phyloP scores from a whole-genome alignment of 176 grass and related monocot genomes.

The Paspalum notatum region DNA sequence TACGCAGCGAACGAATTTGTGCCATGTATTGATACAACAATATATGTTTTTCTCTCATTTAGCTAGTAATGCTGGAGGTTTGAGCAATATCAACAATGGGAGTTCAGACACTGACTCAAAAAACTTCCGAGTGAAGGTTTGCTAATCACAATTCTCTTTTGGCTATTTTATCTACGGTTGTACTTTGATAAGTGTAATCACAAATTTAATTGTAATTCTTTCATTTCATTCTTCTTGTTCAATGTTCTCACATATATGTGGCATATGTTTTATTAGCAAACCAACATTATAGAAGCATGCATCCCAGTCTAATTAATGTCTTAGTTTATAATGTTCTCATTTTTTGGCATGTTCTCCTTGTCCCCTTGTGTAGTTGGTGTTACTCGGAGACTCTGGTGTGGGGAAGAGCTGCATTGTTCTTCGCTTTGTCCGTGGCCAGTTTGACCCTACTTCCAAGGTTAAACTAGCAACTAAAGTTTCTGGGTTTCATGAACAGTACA shows the following conservation, averaged over 20 bases:
- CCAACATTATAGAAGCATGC: neutral
- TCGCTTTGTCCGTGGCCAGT: constrained; percentile 89
- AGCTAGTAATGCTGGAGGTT: constrained; percentile 59
- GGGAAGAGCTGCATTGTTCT: constrained; percentile 95
- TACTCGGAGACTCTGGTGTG: constrained; percentile 83
- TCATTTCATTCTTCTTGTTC: neutral
- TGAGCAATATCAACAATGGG: constrained; percentile 52
- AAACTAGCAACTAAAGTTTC: constrained; percentile 11
- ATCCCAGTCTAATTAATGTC: neutral
- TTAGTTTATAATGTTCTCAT: neutral
- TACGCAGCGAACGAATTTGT: neutral
- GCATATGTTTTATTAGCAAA: neutral
- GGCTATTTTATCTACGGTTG: neutral
- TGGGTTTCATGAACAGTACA: neutral
- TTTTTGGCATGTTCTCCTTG: neutral
- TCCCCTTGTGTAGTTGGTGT: constrained; percentile 62
- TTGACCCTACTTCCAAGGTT: constrained; percentile 86
- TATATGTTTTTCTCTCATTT: constrained; percentile 15
- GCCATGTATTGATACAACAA: neutral
- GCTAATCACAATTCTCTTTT: neutral
- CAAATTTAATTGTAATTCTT: constrained; percentile 9
- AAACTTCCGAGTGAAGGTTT: constrained; percentile 81
- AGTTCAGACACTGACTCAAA: constrained; percentile 57
- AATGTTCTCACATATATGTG: neutral
- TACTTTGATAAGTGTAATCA: neutral